Conservation (phyloP, 2,329 filamentous ascomycete genomes). For the Diaporthe amygdali region DNA sequence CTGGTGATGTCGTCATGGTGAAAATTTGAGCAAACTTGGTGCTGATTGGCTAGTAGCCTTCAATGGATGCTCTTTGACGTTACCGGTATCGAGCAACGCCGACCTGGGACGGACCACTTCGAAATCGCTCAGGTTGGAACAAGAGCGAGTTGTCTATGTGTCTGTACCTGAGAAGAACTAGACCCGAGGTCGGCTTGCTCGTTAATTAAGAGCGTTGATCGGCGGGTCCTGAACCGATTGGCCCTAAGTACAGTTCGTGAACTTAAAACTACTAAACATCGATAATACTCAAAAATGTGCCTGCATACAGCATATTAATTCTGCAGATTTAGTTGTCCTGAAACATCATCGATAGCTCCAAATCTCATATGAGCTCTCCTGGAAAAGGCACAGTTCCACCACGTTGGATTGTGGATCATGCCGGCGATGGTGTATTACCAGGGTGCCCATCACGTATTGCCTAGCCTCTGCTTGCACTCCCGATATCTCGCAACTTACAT, state of each 20-base stretch:
- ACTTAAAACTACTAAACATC: not conserved
- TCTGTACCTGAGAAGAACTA: not conserved
- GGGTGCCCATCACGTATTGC: not conserved
- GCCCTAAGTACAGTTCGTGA: not conserved
- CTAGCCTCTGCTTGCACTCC: not conserved
- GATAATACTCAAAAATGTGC: no score
- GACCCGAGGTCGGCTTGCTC: not conserved
- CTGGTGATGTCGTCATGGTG: slow-evolving; percentile 1
- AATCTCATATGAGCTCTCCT: not conserved
- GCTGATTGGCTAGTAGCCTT: not conserved
- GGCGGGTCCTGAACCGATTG: not conserved
- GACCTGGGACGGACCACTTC: not conserved
- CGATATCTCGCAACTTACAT: not conserved
- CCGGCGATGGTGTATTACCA: not conserved
- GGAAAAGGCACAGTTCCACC: not conserved
- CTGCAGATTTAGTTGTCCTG: not conserved
- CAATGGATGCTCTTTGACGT: not conserved
- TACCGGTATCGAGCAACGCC: no score
- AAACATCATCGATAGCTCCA: not conserved
- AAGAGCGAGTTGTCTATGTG: not conserved
- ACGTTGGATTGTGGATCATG: not conserved
- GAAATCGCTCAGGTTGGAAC: not conserved
- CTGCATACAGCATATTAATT: not conserved
- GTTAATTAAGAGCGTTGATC: not conserved
- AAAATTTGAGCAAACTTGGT: not conserved